Evolutionary conservation across 2,329 filamentous ascomycete genomes (phyloP).

Genomic region (Delphinella strobiligena): DNA sequence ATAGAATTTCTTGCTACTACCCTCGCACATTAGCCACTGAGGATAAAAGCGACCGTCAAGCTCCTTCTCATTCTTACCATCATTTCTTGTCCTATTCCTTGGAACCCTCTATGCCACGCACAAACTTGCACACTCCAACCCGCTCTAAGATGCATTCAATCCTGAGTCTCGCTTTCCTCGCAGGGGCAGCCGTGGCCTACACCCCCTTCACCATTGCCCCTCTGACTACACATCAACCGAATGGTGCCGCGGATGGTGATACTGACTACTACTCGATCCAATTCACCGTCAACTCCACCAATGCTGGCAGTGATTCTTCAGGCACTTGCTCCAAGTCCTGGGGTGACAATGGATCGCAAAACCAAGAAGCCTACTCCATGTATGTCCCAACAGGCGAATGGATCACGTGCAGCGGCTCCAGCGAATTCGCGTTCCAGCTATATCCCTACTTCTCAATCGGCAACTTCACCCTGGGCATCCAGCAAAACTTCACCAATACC

Average conservation of each 20-base stretch:
- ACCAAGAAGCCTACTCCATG: slow-evolving; percentile 10
- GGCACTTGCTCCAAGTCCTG: slow-evolving; percentile 14
- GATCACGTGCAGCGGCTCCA: slow-evolving; percentile 12
- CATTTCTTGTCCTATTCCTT: no score
- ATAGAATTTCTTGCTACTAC: no score
- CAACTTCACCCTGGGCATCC: slow-evolving; percentile 15
- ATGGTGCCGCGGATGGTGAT: slow-evolving; percentile 14
- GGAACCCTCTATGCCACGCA: no score
- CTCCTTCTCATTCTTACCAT: no score
- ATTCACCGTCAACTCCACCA: slow-evolving; percentile 15
- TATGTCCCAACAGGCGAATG: slow-evolving; percentile 14
- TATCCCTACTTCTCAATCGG: slow-evolving; percentile 16
- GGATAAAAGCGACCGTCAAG: no score
- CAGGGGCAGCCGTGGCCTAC: no score
- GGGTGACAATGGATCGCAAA: slow-evolving; percentile 14
- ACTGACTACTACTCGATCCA: slow-evolving; percentile 17
- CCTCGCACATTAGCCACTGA: no score
- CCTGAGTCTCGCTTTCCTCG: no score
- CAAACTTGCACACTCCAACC: no score
- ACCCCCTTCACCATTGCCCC: slow-evolving; percentile 6
- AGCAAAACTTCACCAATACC: slow-evolving; percentile 13
- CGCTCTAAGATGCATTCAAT: no score
- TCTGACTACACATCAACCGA: slow-evolving; percentile 16
- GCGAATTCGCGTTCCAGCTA: slow-evolving; percentile 15
- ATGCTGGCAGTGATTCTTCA: slow-evolving; percentile 8